A percentile compares a stretch with the other conserved stretches of the same genome.
phyloP scores from a whole-genome alignment of 495 filamentous ascomycete species.

The Haplographium delicatum region DNA sequence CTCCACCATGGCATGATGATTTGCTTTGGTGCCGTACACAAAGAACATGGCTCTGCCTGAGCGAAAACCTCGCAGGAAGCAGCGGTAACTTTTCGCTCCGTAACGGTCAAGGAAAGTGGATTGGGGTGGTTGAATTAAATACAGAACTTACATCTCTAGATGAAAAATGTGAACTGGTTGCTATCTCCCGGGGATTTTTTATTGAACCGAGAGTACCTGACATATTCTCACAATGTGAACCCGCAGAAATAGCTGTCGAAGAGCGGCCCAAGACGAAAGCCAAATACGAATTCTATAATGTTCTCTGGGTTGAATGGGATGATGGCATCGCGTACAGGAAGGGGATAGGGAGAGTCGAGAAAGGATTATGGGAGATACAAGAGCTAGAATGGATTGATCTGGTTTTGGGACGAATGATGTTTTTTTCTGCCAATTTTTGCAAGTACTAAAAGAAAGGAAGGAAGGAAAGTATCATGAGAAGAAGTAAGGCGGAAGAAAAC shows the following conservation, averaged over 20 bases:
- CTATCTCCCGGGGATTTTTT: not conserved
- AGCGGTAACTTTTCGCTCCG: not conserved
- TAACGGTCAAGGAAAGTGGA: not conserved
- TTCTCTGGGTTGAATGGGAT: constrained; percentile 4
- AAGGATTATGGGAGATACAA: not conserved
- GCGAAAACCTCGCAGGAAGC: not conserved
- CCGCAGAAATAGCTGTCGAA: not conserved
- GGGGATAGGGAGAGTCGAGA: not conserved
- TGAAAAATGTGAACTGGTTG: not conserved
- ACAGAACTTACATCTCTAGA: not conserved
- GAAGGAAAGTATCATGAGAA: no score
- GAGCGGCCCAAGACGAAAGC: not conserved
- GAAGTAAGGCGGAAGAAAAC: no score
- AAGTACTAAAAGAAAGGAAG: no score
- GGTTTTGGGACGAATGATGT: not conserved
- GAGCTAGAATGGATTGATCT: constrained; percentile 1
- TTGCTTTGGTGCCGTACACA: constrained; percentile 1
- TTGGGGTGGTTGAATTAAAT: not conserved
- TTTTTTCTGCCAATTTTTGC: no score
- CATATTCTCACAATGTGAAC: not conserved
- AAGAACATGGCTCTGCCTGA: not conserved
- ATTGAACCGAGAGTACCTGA: not conserved
- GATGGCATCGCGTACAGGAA: constrained; percentile 3
- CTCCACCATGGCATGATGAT: not conserved
- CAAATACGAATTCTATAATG: constrained; percentile 6